Conservation (phyloP, 2,329 filamentous ascomycete genomes). For the Aspergillus carbonarius region DNA sequence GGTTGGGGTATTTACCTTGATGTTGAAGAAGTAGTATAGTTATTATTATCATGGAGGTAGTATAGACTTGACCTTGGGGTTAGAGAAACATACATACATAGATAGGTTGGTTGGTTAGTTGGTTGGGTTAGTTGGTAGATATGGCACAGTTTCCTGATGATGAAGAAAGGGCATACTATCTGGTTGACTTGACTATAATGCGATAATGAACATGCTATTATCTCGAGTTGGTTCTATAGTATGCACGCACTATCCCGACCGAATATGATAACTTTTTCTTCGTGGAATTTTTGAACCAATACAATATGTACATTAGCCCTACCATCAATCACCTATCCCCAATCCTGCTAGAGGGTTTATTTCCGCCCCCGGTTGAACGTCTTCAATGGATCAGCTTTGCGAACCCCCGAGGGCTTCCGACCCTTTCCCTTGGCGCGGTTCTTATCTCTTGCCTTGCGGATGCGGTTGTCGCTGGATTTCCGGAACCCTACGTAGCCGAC, state of each 20-base stretch:
- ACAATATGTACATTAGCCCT: slow-evolving; percentile 7
- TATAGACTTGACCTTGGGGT: background rate
- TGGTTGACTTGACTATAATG: background rate
- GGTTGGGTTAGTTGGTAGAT: too few species aligned
- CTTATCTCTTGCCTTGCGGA: slow-evolving; percentile 50
- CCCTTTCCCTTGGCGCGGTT: slow-evolving; percentile 47
- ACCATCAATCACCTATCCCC: background rate
- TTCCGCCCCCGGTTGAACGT: slow-evolving; percentile 68
- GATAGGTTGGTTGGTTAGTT: too few species aligned
- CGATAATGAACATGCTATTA: background rate
- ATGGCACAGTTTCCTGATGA: too few species aligned
- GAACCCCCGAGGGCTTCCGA: slow-evolving; percentile 50
- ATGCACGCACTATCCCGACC: background rate
- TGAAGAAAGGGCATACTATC: too few species aligned
- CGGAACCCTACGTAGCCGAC: slow-evolving; percentile 73
- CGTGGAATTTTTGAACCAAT: slow-evolving; percentile 1
- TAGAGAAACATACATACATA: too few species aligned
- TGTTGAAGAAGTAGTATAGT: background rate
- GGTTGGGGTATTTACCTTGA: slow-evolving; percentile 8
- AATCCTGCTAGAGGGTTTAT: slow-evolving; percentile 12
- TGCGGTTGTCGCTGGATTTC: slow-evolving; percentile 51
- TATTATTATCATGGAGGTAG: background rate
- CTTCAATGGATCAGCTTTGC: slow-evolving; percentile 79
- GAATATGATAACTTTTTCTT: slow-evolving; percentile 1
- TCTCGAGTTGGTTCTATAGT: background rate